Evolutionary conservation across 805 yeast species (phyloP).

Genomic region (Candida khao-thaluensis): DNA sequence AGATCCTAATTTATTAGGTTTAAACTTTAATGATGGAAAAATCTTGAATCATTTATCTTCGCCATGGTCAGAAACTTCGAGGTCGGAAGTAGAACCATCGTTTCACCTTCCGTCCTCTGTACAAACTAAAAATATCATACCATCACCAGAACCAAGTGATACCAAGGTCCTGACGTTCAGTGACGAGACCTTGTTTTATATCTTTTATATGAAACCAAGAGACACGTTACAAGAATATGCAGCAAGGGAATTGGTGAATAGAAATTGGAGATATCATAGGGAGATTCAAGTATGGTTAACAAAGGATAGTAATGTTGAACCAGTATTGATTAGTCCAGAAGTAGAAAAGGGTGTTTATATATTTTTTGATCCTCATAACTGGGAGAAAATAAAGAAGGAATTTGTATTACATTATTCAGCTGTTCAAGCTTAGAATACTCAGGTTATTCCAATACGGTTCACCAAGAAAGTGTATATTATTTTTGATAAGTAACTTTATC

Average conservation of each 20-base stretch:
- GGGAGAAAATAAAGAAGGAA: conserved; percentile 88
- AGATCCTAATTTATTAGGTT: conserved; percentile 66
- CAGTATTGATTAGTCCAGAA: conserved; percentile 72
- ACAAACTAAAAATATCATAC: conserved; percentile 31
- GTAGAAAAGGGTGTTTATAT: conserved; percentile 92
- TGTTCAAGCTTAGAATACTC: conserved; percentile 30
- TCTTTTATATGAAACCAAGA: conserved; percentile 90
- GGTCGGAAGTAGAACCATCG: conserved; percentile 86
- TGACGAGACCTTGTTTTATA: conserved; percentile 90
- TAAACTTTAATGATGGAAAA: conserved; percentile 51
- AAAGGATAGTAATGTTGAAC: conserved; percentile 87
- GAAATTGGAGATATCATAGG: conserved; percentile 98
- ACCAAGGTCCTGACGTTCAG: conserved; percentile 60
- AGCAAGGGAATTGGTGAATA: conserved; percentile 81
- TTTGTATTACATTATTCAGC: conserved; percentile 52
- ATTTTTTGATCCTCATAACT: conserved; percentile 90
- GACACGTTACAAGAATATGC: conserved; percentile 93
- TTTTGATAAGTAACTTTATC: conserved; percentile 64
- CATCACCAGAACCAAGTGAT: conserved; percentile 46
- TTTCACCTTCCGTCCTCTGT: conserved; percentile 58
- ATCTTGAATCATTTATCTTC: conserved; percentile 72
- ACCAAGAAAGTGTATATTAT: conserved; percentile 7
- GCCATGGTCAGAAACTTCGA: conserved; percentile 93
- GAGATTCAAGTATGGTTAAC: conserved; percentile 96
- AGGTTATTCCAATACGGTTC: neutral